Base-by-base conservation (phyloP, 176 grass and related monocot genomes). In the Bothriochloa decipiens region DNA sequence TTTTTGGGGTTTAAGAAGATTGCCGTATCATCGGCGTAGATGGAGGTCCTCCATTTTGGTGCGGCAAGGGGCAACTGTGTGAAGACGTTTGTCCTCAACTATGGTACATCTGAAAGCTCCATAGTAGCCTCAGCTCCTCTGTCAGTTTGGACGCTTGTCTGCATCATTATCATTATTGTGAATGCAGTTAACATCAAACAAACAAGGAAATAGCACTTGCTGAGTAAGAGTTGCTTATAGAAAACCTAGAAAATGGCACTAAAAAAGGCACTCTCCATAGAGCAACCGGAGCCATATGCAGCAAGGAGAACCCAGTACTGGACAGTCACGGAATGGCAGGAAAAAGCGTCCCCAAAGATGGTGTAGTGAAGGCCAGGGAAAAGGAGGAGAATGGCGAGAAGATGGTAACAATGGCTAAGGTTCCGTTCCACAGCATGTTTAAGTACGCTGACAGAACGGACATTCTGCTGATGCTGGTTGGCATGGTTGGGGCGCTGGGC, bases 341-440 rank as follows among this genome's bases (percentile, higher is more conserved):
- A 55, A 4, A 72, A 67, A 42, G 46, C 25, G 16, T 32, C 37
- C 3, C 70, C 3, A 42, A 8, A 35, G 35, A 3, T 28, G 85
- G 1, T 52, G 72, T 20, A 81, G 58, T 32, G 45, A 68, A 75
- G 13, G 25, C 45, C 1, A 36, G 23, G 39, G 10, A 26, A 35
- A 18, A 33, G 69, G 57, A 78, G 47, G 70, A 85, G 41, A 85
- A 77, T 7, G 72, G 18, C 71, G 37, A 29, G 57, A 55, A 78
- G 62, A 69, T 32, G 43, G 22, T 73, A 69, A 5, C 27, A 43
- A 33, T 62, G 83, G 66, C 8, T 14, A 90, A 82, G 79, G 83
- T 13, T 65, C 12, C 79, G 2, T 72, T 90, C 60, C 83, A 46
- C 15, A 43, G 23, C 63, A 33, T 90, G 52, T 86, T 90, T 73